Evolutionary conservation across 2,329 filamentous ascomycete genomes (phyloP).

Genomic region (Calonectria honghensis): DNA sequence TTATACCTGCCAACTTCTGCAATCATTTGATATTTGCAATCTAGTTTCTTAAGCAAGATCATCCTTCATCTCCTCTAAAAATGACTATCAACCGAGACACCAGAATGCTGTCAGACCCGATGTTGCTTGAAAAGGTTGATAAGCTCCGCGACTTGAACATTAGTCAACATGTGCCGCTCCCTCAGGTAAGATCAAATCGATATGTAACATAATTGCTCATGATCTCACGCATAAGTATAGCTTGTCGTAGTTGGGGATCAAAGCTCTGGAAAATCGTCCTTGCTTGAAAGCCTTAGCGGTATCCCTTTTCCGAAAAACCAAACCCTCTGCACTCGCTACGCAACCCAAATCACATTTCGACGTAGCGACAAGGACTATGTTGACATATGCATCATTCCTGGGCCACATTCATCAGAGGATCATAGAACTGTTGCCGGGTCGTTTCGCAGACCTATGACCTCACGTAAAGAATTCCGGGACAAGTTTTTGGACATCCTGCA

Average conservation of each 20-base stretch:
- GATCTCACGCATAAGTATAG: neutral
- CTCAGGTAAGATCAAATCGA: constrained; percentile 43
- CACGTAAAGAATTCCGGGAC: neutral
- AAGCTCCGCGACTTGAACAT: constrained; percentile 1
- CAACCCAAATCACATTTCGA: constrained; percentile 49
- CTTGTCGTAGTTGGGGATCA: constrained; percentile 58
- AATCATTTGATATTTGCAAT: neutral
- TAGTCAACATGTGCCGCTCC: constrained; percentile 8
- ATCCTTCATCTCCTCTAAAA: neutral
- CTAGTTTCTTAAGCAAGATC: neutral
- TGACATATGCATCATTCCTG: neutral
- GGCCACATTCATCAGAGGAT: neutral
- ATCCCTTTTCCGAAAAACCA: constrained; percentile 57
- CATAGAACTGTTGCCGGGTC: neutral
- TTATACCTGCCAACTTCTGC: neutral
- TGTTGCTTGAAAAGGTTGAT: constrained; percentile 17
- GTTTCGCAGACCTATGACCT: neutral
- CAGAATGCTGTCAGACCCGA: neutral
- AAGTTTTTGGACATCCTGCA: neutral
- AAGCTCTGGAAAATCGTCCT: constrained; percentile 58
- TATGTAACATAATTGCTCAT: neutral
- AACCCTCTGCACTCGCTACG: constrained; percentile 57
- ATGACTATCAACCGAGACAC: neutral
- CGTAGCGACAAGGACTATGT: neutral
- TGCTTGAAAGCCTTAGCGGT: constrained; percentile 57